Conservation (phyloP, 164 flowering plant genomes). For the Aristolochia fimbriata region DNA sequence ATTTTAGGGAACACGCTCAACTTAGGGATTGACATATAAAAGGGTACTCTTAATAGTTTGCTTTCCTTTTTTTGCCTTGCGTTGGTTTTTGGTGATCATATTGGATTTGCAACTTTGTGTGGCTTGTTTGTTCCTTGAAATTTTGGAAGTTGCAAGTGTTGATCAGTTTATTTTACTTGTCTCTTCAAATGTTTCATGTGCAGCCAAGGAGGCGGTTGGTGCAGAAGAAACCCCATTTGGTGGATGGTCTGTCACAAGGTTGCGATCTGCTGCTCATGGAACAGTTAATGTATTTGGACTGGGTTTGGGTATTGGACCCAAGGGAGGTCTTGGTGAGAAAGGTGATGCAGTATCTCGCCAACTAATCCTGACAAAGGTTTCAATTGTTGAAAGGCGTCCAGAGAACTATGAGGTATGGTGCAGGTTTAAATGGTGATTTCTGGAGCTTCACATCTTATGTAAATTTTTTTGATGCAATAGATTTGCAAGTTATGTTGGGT, state of each 20-base stretch:
- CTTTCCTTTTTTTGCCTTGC: no score
- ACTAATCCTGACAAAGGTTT: slow-evolving; percentile 78
- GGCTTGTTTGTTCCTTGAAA: no score
- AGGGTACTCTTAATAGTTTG: no score
- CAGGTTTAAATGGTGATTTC: not conserved
- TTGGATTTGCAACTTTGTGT: no score
- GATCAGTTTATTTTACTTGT: no score
- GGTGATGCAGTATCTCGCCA: slow-evolving; percentile 93
- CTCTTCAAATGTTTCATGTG: slow-evolving; percentile 6
- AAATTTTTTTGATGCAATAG: not conserved
- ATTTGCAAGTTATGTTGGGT: not conserved
- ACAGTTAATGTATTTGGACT: slow-evolving; percentile 63
- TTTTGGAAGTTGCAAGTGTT: no score
- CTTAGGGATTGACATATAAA: no score
- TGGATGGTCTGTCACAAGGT: slow-evolving; percentile 90
- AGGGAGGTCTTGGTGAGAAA: slow-evolving; percentile 91
- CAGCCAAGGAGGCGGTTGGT: slow-evolving; percentile 95
- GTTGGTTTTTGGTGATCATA: no score
- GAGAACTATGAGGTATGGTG: slow-evolving; percentile 83
- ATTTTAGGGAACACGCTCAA: no score
- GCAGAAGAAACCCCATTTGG: slow-evolving; percentile 91
- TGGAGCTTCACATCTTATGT: not conserved
- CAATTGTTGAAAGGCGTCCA: slow-evolving; percentile 94
- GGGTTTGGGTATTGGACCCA: slow-evolving; percentile 76
- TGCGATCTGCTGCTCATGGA: slow-evolving; percentile 95